Base-by-base conservation (phyloP, 257 asterid genomes). In the Eucommia ulmoides region DNA sequence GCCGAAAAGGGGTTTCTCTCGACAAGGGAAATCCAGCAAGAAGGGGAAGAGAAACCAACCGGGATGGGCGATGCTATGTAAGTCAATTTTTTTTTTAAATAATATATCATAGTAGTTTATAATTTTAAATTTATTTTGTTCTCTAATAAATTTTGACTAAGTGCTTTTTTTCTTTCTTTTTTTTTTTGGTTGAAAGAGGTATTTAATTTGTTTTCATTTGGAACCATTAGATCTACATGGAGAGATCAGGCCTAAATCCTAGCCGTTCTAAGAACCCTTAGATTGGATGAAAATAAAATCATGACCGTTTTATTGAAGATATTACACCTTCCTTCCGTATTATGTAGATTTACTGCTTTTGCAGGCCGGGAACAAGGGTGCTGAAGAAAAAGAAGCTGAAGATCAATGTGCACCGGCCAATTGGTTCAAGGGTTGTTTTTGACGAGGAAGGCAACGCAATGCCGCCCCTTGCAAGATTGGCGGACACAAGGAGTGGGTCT, bases 361-460 rank as follows among this genome's bases (percentile, higher is more conserved):
- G 20, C 19, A 42, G 48, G 20, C 48, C 48, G 3, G 48, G 20
- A 42, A 42, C 20, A 16, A 42, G 48, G 9, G 9, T 42, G 1
- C 19, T 42, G 48, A 42, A 42, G 48, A 42, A 42, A 42, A 42
- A 42, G 48, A 42, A 42, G 48, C 20, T 42, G 19, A 42, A 42
- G 20, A 42, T 42, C 48, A 42, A 42, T 42, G 48, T 70, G 66
- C 84, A 83, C 66, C 77, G 96, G 69, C 97, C 99, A 20, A 76
- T 77, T 29, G 96, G 99, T 41, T 77, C 80, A 8, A 73, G 93
- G 82, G 87, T 91, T 68, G 96, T 86, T 41, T 91, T 91, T 72
- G 95, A 86, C 61, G 97, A 91, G n/a, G 94, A 73, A 67, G 93
- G 99, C 62, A 70, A 83, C 66, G 75, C 93, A 47, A 74, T 87